Evolutionary conservation across 2,329 filamentous ascomycete species (phyloP).

Genomic region (Alternaria triticimaculans): DNA sequence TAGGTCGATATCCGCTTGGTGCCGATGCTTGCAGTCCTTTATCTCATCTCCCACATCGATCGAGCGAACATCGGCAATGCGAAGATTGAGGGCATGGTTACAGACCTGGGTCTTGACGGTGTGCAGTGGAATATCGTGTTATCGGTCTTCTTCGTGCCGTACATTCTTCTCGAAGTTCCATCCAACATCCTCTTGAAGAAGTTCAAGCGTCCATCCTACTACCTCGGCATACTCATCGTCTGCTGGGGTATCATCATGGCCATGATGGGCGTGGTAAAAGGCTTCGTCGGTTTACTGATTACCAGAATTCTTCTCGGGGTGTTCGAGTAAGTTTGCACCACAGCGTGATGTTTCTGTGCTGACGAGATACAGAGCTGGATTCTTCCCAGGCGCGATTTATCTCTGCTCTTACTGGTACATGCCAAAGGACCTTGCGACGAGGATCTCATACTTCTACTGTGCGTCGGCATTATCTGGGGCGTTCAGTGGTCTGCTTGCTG

Average conservation of each 20-base stretch:
- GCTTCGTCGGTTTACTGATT: constrained; percentile 25
- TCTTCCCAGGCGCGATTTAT: constrained; percentile 47
- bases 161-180: constrained; percentile 46
- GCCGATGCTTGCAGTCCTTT: constrained; percentile 53
- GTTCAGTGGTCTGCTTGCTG: constrained; percentile 53
- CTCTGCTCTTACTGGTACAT: constrained; percentile 46
- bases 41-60: constrained; percentile 58
- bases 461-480: constrained; percentile 49
- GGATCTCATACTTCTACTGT: constrained; percentile 48
- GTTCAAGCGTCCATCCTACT: constrained; percentile 36
- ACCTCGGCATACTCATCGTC: constrained; percentile 39
- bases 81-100: constrained; percentile 67
- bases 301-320: constrained; percentile 31
- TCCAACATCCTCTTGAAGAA: constrained; percentile 52
- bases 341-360: not conserved
- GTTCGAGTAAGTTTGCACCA: constrained; percentile 22
- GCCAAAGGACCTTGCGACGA: constrained; percentile 40
- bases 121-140: constrained; percentile 55
- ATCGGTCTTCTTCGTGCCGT: constrained; percentile 64
- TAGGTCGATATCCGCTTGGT: constrained; percentile 35
- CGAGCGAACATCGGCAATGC: constrained; percentile 71
- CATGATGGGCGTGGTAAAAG: constrained; percentile 30
- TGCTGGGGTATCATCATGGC: constrained; percentile 39
- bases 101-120: constrained; percentile 61
- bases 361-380: constrained; percentile 22